These are phyloP conservation scores for Xanthoconium separans DNA, from an alignment of 1,284 basidiomycete genomes.

Conservation along the genomic window DNA sequence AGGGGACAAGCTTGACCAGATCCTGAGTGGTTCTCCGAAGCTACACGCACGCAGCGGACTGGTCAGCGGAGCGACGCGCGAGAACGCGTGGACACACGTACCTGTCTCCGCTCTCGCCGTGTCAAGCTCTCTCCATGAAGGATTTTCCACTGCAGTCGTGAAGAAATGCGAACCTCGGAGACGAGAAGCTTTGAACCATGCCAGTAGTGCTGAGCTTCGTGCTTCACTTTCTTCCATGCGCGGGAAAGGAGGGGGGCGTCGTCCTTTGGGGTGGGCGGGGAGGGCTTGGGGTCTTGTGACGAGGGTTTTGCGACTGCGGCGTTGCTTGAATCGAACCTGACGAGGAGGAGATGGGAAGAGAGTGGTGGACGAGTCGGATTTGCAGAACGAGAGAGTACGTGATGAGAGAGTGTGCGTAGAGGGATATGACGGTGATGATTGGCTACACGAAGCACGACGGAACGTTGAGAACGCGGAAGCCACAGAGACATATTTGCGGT, in stretches of 20 bases:
- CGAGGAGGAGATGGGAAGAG: background rate
- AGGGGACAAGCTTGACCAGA: constrained; percentile 89
- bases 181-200: constrained; percentile 93
- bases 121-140: constrained; percentile 91
- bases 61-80: constrained; percentile 5
- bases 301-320: constrained; percentile 11
- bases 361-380: constrained; percentile 11
- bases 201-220: constrained; percentile 97
- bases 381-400: constrained; percentile 20
- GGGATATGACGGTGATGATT: constrained; percentile 22
- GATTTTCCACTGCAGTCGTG: constrained; percentile 88
- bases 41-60: constrained; percentile 38
- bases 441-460: constrained; percentile 44
- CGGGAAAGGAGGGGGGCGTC: constrained; percentile 57
- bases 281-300: constrained; percentile 43
- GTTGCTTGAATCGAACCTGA: constrained; percentile 19
- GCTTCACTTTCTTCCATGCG: constrained; percentile 91
- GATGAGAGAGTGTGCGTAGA: constrained; percentile 18
- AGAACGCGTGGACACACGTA: constrained; percentile 38
- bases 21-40: constrained; percentile 93
- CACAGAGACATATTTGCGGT: constrained; percentile 72
- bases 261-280: constrained; percentile 52
- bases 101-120: constrained; percentile 91
- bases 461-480: constrained; percentile 52
- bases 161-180: constrained; percentile 91